A percentile compares a stretch with the other conserved stretches of the same genome.
phyloP scores from a whole-genome alignment of 441 rosid species.

The Capsella rubella region DNA sequence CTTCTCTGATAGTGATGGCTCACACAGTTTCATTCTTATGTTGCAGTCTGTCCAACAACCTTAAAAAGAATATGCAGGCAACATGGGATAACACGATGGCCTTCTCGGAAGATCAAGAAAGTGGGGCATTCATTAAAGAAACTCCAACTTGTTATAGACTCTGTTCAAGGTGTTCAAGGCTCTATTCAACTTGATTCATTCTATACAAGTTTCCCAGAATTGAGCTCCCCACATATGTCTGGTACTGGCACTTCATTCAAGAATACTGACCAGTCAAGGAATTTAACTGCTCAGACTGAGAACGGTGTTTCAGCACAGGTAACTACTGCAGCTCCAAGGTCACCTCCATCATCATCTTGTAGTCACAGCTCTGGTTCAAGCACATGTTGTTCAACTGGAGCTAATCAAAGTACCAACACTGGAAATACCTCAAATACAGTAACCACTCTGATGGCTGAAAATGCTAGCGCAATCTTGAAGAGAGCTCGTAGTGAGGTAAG shows the following conservation, averaged over 20 bases:
- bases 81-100: conserved; percentile 92
- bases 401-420: conserved; percentile 51
- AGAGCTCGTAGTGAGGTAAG: conserved; percentile 73
- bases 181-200: conserved; percentile 77
- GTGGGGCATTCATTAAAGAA: conserved; percentile 85
- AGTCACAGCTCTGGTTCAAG: conserved; percentile 81
- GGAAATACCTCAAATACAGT: conserved; percentile 43
- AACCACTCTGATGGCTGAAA: conserved; percentile 46
- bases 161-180: conserved; percentile 81
- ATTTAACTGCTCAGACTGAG: conserved; percentile 48
- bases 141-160: conserved; percentile 81
- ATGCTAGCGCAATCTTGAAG: conserved; percentile 54
- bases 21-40: conserved; percentile 25
- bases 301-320: conserved; percentile 47
- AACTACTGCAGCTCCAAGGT: conserved; percentile 52
- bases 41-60: conserved; percentile 92
- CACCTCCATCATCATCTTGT: conserved; percentile 73
- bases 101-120: conserved; percentile 92
- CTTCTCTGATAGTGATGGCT: conserved; percentile 10
- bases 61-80: conserved; percentile 91
- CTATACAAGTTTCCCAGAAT: conserved; percentile 79
- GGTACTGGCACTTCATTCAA: conserved; percentile 39
- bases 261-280: conserved; percentile 41
- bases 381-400: conserved; percentile 62
- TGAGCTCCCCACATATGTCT: conserved; percentile 60